These are phyloP conservation scores for Xylaria acuta DNA, from an alignment of 495 filamentous ascomycete species.

Conservation along the genomic window DNA sequence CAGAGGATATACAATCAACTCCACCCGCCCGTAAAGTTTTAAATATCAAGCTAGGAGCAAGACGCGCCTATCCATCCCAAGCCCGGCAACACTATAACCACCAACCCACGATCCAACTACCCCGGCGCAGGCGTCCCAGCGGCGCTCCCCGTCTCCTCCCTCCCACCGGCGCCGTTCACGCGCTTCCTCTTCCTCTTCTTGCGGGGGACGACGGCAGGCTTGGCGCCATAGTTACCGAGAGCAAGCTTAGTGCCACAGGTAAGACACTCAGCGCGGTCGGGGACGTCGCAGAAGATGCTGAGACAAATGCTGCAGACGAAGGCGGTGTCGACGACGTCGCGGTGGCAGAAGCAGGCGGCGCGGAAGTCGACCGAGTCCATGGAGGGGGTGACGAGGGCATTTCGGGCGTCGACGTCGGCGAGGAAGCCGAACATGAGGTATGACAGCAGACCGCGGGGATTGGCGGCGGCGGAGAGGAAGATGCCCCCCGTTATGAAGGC, in stretches of 20 bases:
- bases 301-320: constrained; percentile 96
- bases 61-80: neutral
- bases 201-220: constrained; percentile 74
- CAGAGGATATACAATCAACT: neutral
- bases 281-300: constrained; percentile 67
- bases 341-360: constrained; percentile 96
- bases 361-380: constrained; percentile 93
- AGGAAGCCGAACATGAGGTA: constrained; percentile 97
- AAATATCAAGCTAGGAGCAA: neutral
- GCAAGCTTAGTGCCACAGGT: constrained; percentile 90
- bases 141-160: constrained; percentile 51
- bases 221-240: constrained; percentile 73
- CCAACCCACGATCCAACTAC: neutral
- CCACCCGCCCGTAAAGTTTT: neutral
- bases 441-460: constrained; percentile 72
- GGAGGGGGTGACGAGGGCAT: constrained; percentile 73
- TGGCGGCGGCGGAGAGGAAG: constrained; percentile 74
- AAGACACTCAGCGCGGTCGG: constrained; percentile 70
- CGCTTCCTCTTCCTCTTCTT: constrained; percentile 73
- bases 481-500: constrained; percentile 87
- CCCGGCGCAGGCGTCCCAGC: constrained; percentile 45
- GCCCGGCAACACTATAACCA: too few relatives aligned
- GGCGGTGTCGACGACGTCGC: constrained; percentile 86
- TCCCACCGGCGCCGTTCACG: constrained; percentile 39
- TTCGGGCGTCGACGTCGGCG: constrained; percentile 71